Conservation (phyloP, 2,329 filamentous ascomycete genomes). For the Penicillium nordicum region DNA sequence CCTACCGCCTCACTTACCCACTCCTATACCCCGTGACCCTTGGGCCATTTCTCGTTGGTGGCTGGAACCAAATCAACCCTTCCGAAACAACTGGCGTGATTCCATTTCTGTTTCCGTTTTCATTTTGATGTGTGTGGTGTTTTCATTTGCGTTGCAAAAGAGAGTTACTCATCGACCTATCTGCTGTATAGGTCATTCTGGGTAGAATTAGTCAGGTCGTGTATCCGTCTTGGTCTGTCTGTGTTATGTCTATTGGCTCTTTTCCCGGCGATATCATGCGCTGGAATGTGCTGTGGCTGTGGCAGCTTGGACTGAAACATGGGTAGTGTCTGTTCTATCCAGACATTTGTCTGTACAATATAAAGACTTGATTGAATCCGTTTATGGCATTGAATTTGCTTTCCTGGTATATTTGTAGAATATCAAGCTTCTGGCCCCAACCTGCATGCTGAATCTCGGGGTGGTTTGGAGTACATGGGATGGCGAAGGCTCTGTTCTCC, state of each 20-base stretch:
- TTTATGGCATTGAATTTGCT: background rate
- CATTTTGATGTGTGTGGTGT: slow-evolving; percentile 26
- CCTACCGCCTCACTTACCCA: background rate
- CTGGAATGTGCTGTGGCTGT: slow-evolving; percentile 5
- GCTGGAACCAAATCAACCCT: slow-evolving; percentile 11
- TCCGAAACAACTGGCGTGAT: slow-evolving; percentile 16
- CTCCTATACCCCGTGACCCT: slow-evolving; percentile 27
- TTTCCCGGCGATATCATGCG: slow-evolving; percentile 8
- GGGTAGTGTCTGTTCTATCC: background rate
- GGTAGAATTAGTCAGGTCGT: background rate
- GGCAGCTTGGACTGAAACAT: background rate
- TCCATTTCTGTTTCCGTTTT: slow-evolving; percentile 16
- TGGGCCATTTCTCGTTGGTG: slow-evolving; percentile 16
- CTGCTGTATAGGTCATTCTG: slow-evolving; percentile 30
- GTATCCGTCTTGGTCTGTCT: background rate
- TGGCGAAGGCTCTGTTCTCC: background rate
- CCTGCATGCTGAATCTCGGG: background rate
- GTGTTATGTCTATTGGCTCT: background rate
- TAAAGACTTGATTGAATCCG: slow-evolving; percentile 4
- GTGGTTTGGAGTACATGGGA: background rate
- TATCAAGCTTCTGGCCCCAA: background rate
- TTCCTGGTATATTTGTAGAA: background rate
- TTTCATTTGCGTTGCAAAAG: slow-evolving; percentile 21
- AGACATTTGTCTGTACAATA: slow-evolving; percentile 9
- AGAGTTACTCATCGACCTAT: slow-evolving; percentile 28